Conservation (phyloP, 108 stramenopile genomes). For the Phaeodactylum tricornutum region DNA sequence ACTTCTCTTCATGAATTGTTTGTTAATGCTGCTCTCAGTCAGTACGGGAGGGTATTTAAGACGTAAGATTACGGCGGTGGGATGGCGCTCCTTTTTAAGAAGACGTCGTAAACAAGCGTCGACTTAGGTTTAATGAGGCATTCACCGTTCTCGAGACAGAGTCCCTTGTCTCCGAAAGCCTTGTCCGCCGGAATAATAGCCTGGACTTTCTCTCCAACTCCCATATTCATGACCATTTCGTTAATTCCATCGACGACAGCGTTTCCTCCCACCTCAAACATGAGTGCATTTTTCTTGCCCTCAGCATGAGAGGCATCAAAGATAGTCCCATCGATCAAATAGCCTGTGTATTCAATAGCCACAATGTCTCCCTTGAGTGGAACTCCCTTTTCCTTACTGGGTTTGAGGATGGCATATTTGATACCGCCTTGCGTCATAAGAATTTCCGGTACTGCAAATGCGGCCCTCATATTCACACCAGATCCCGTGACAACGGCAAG, state of each 20-base stretch:
- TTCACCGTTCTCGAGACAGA: slow-evolving; percentile 75
- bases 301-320: slow-evolving; percentile 82
- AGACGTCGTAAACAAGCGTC: slow-evolving; percentile 78
- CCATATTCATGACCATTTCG: slow-evolving; percentile 64
- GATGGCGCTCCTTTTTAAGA: slow-evolving; percentile 62
- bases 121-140: slow-evolving; percentile 80
- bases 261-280: slow-evolving; percentile 64
- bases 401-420: slow-evolving; percentile 65
- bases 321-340: slow-evolving; percentile 65
- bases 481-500: no score
- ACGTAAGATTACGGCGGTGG: slow-evolving; percentile 61
- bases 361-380: slow-evolving; percentile 68
- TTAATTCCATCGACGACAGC: slow-evolving; percentile 72
- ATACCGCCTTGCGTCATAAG: slow-evolving; percentile 49
- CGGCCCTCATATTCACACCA: no score
- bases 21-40: background rate
- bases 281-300: slow-evolving; percentile 63
- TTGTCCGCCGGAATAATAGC: slow-evolving; percentile 77
- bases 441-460: slow-evolving; percentile 49
- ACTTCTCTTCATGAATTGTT: background rate
- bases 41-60: background rate
- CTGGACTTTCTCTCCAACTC: slow-evolving; percentile 76
- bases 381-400: slow-evolving; percentile 19
- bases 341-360: slow-evolving; percentile 83
- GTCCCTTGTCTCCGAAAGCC: slow-evolving; percentile 73